These are phyloP conservation scores for Niveomyces coronatus DNA, from an alignment of 2,329 filamentous ascomycete species.

Conservation along the genomic window DNA sequence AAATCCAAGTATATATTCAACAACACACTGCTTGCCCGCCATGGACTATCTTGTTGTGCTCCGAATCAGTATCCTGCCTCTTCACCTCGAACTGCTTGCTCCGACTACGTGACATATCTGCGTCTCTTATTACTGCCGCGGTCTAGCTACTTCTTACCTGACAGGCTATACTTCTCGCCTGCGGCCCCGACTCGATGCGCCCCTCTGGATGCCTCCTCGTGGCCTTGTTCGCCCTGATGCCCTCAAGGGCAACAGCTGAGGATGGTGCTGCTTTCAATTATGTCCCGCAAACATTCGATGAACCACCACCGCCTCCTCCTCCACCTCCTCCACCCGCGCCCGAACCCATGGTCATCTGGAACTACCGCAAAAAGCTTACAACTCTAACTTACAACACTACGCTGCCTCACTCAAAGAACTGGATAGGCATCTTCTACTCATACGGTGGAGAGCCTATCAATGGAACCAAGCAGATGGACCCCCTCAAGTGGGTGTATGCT, in stretches of 20 bases:
- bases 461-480: slow-evolving; percentile 17
- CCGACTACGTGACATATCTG: no score
- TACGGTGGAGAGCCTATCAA: slow-evolving; percentile 25
- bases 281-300: not conserved
- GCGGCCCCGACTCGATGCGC: not conserved
- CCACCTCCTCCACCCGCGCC: not conserved
- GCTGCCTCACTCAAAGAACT: slow-evolving; percentile 21
- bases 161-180: no score
- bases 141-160: no score
- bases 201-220: not conserved
- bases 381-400: slow-evolving; percentile 27
- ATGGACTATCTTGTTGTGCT: no score
- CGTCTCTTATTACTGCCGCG: no score
- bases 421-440: slow-evolving; percentile 27
- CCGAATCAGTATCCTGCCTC: no score
- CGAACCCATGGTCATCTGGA: not conserved
- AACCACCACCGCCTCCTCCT: not conserved
- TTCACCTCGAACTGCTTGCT: no score
- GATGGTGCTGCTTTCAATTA: not conserved
- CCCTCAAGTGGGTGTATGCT: slow-evolving; percentile 26
- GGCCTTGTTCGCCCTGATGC: not conserved
- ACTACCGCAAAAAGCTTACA: slow-evolving; percentile 4
- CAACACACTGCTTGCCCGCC: no score
- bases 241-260: not conserved
- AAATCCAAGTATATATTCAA: no score